A percentile compares a stretch with the other conserved stretches of the same genome.
Evolutionary conservation across 768 basidiomycete genomes (phyloP).

Genomic region (Hygrocybe coccinea): DNA sequence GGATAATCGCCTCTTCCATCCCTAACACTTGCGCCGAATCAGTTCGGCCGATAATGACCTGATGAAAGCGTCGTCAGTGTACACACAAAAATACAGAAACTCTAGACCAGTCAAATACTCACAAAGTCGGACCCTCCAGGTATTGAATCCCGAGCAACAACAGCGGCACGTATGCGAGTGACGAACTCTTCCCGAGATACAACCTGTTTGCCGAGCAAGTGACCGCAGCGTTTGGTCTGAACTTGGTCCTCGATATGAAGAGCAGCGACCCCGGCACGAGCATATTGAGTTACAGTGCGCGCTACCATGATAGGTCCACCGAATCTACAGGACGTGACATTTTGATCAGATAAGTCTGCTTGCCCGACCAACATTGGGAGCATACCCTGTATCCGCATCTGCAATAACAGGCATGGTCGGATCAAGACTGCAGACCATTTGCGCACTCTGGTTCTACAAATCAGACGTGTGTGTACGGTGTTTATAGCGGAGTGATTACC

Average conservation of each 20-base stretch:
- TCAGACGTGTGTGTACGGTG: neutral
- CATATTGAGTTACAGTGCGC: conserved; percentile 70
- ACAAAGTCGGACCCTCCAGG: conserved; percentile 75
- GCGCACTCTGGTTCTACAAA: conserved; percentile 42
- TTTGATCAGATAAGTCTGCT: neutral
- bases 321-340: conserved; percentile 34
- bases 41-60: conserved; percentile 48
- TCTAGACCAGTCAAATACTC: conserved; percentile 13
- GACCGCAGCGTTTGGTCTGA: conserved; percentile 77
- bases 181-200: conserved; percentile 74
- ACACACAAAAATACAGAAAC: neutral
- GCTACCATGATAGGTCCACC: conserved; percentile 73
- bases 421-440: conserved; percentile 64
- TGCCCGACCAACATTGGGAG: neutral
- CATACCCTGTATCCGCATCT: conserved; percentile 74
- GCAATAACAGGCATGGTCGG: conserved; percentile 69
- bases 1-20: conserved; percentile 45
- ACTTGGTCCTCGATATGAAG: conserved; percentile 82
- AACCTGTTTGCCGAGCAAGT: conserved; percentile 76
- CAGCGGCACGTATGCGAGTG: conserved; percentile 71
- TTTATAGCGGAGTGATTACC: conserved; percentile 23
- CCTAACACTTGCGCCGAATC: conserved; percentile 49
- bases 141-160: conserved; percentile 69
- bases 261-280: conserved; percentile 62
- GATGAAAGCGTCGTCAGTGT: neutral